Conservation (phyloP, 345 rosid species). For the Excoecaria agallocha region DNA sequence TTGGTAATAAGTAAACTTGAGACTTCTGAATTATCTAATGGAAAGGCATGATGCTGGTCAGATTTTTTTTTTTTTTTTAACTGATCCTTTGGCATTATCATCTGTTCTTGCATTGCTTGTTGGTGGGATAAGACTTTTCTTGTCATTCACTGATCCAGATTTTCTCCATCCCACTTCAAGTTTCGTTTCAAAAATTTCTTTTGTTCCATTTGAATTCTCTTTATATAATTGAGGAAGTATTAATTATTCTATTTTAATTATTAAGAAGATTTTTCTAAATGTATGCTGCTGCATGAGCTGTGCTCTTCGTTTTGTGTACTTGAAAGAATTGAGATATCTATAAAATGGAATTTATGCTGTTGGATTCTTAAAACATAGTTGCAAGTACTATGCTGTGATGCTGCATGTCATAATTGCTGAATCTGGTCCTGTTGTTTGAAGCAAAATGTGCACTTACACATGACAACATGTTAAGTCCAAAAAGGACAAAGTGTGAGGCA, state of each 20-base stretch:
- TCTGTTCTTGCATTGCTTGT: background rate
- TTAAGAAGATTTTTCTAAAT: no score
- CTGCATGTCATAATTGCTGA: background rate
- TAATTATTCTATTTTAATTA: no score
- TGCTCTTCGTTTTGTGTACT: background rate
- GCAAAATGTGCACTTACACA: background rate
- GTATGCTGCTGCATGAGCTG: background rate
- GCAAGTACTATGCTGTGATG: background rate
- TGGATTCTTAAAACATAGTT: background rate
- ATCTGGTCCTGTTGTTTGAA: background rate
- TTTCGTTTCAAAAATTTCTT: no score
- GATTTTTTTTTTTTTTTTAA: background rate
- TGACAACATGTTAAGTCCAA: background rate
- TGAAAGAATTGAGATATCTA: background rate
- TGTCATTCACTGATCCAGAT: background rate
- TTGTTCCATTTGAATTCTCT: no score
- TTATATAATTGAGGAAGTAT: no score
- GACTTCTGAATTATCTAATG: background rate
- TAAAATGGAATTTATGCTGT: background rate
- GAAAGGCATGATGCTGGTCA: background rate
- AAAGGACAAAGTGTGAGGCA: background rate
- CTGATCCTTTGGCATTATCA: background rate
- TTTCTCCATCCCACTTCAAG: background rate
- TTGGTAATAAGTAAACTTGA: background rate
- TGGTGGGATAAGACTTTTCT: background rate